Percentiles rank a stretch among this genome's conserved stretches.
These are phyloP conservation scores for Neonectria ditissima DNA, from an alignment of 2,329 filamentous ascomycete species.

Conservation along the genomic window DNA sequence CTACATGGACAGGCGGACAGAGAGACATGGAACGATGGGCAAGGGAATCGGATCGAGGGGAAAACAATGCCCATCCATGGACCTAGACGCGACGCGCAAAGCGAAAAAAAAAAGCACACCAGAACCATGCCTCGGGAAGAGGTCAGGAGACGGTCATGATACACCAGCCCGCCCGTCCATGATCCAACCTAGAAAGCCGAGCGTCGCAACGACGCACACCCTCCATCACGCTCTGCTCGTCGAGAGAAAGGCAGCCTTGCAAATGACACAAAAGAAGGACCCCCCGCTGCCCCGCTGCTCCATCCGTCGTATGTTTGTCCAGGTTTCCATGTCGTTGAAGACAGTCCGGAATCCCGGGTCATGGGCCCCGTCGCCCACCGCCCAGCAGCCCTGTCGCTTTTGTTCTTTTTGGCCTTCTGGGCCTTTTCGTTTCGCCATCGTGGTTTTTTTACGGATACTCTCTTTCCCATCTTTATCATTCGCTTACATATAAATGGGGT, in stretches of 20 bases:
- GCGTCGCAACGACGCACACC: conserved; percentile 11
- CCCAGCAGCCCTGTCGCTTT: conserved; percentile 20
- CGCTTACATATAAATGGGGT: conserved; percentile 1
- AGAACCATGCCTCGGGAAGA: conserved; percentile 19
- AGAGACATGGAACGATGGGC: conserved; percentile 26
- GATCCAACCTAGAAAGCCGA: conserved; percentile 20
- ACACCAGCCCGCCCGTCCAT: conserved; percentile 14
- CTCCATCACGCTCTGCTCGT: neutral
- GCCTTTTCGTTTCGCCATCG: neutral
- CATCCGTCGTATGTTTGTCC: conserved; percentile 32
- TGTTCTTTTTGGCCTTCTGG: conserved; percentile 18
- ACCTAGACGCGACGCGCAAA: conserved; percentile 9
- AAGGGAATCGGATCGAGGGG: conserved; percentile 26
- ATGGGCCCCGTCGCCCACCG: conserved; percentile 24
- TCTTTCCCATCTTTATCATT: neutral
- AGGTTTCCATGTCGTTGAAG: conserved; percentile 24
- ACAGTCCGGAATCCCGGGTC: conserved; percentile 31
- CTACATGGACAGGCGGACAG: conserved; percentile 10
- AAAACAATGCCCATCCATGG: conserved; percentile 15
- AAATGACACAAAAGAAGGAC: conserved; percentile 13
- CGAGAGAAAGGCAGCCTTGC: conserved; percentile 2
- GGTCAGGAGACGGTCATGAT: conserved; percentile 35
- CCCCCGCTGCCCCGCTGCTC: conserved; percentile 15
- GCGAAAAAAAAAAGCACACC: conserved; percentile 17
- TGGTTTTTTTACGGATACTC: neutral